Evolutionary conservation across 2,329 filamentous ascomycete species (phyloP).

Genomic region (Fusarium denticulatum): DNA sequence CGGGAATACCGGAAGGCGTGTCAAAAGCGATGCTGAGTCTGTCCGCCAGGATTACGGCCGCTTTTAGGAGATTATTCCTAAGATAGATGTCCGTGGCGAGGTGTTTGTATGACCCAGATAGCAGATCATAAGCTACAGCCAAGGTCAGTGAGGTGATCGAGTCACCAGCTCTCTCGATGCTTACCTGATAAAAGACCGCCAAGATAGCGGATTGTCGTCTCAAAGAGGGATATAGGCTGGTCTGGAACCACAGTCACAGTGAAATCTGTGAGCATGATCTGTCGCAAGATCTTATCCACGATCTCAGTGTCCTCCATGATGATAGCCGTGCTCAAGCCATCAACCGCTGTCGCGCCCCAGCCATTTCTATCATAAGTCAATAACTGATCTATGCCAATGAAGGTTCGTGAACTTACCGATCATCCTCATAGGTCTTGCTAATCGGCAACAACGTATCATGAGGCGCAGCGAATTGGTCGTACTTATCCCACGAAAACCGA

Average conservation of each 20-base stretch:
- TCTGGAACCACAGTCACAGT: neutral
- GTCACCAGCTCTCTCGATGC: no score
- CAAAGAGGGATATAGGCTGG: constrained; percentile 26
- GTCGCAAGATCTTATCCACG: constrained; percentile 28
- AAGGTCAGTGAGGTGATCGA: neutral
- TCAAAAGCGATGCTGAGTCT: constrained; percentile 33
- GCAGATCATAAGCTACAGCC: constrained; percentile 16
- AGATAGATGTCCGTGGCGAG: neutral
- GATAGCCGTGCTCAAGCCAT: constrained; percentile 34
- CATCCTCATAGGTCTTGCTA: constrained; percentile 16
- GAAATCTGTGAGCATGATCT: constrained; percentile 29
- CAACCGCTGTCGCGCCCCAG: constrained; percentile 36
- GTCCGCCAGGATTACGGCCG: constrained; percentile 15
- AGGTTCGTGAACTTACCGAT: constrained; percentile 8
- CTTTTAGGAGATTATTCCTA: neutral
- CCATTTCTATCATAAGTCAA: constrained; percentile 17
- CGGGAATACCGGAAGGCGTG: constrained; percentile 31
- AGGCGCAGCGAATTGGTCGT: constrained; percentile 27
- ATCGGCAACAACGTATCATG: constrained; percentile 32
- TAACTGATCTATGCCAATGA: fast-evolving
- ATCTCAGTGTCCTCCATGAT: constrained; percentile 27
- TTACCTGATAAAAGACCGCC: constrained; percentile 28
- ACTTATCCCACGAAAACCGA: constrained; percentile 34
- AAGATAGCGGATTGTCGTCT: constrained; percentile 34
- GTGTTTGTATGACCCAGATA: constrained; percentile 24